Percentiles rank a stretch among this genome's conserved stretches.
These are phyloP conservation scores for Chaetomium globosum DNA, from an alignment of 2,329 filamentous ascomycete species.

Conservation along the genomic window DNA sequence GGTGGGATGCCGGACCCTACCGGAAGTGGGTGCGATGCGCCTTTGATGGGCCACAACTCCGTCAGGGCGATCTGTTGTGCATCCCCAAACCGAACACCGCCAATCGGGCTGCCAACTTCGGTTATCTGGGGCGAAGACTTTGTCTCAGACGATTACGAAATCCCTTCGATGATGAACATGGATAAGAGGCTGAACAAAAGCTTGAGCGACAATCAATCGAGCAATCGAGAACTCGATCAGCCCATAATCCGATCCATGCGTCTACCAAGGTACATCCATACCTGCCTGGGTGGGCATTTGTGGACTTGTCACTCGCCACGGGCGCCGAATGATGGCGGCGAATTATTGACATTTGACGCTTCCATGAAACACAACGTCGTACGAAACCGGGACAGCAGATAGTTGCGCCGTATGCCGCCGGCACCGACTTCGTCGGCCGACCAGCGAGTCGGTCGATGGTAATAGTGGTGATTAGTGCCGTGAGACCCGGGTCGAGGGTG, in stretches of 20 bases:
- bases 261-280: too few species aligned
- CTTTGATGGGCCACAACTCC: not conserved
- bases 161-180: not conserved
- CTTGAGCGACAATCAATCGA: not conserved
- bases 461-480: not conserved
- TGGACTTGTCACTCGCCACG: too few species aligned
- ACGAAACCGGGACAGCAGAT: not conserved
- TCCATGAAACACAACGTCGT: not conserved
- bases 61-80: conserved; percentile 11
- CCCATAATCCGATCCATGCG: not conserved
- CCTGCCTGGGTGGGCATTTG: too few species aligned
- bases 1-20: conserved; percentile 14
- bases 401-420: not conserved
- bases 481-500: not conserved
- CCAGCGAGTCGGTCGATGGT: too few species aligned
- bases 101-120: not conserved
- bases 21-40: conserved; percentile 20
- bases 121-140: not conserved
- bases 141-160: conserved; percentile 11
- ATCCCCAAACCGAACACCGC: not conserved
- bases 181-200: not conserved
- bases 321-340: too few species aligned
- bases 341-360: not conserved
- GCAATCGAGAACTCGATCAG: not conserved
- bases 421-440: not conserved